These are phyloP conservation scores for Oryza glumipatula DNA, from an alignment of 176 grass and related monocot genomes.

Conservation along the genomic window DNA sequence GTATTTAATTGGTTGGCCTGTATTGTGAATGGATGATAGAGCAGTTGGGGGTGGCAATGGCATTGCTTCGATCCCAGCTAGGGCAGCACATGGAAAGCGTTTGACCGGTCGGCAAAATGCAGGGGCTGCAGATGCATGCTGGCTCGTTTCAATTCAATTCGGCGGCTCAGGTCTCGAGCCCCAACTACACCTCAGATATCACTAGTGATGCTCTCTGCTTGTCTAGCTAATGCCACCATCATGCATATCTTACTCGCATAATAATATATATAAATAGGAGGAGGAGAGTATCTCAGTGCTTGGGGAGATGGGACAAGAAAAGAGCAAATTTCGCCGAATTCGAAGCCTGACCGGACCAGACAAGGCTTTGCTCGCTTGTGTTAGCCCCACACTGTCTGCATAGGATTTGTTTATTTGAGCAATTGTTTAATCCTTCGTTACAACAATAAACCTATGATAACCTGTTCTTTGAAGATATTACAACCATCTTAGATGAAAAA, in stretches of 20 bases:
- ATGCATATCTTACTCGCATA: neutral
- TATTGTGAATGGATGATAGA: neutral
- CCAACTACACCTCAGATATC: conserved; percentile 4
- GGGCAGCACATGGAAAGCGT: conserved; percentile 16
- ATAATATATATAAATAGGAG: too few relatives aligned
- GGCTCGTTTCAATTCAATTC: neutral
- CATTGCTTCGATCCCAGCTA: neutral
- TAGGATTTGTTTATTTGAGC: neutral
- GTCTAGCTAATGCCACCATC: neutral
- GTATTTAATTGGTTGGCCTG: too few relatives aligned
- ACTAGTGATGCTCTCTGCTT: neutral
- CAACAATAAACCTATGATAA: neutral
- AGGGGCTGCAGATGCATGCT: neutral
- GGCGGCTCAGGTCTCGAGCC: conserved; percentile 45
- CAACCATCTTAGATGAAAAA: too few relatives aligned
- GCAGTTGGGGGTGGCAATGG: neutral
- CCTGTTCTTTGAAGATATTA: too few relatives aligned
- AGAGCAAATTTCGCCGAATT: neutral
- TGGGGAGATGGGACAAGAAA: neutral
- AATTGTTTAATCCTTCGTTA: neutral
- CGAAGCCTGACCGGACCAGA: conserved; percentile 27
- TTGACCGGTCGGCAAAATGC: conserved; percentile 25
- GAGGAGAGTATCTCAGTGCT: neutral
- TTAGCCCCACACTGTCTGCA: neutral
- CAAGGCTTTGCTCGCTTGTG: neutral